Conservation (phyloP, 2,329 filamentous ascomycete species). For the Sclerotinia nivalis region DNA sequence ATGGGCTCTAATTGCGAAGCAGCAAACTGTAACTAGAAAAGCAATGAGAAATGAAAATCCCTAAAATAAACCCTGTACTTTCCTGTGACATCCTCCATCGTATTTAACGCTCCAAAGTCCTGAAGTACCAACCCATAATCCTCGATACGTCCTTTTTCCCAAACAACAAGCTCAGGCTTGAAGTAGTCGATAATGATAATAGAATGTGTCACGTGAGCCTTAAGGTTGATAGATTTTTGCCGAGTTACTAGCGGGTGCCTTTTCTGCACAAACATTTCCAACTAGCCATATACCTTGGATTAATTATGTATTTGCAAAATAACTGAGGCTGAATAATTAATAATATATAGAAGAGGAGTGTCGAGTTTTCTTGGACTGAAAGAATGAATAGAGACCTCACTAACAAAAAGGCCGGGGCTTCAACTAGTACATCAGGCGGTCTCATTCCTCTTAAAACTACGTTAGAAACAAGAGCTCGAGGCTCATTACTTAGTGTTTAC, state of each 20-base stretch:
- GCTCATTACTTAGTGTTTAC: slow-evolving; percentile 62
- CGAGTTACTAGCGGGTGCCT: slow-evolving; percentile 2
- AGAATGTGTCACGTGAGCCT: slow-evolving; percentile 4
- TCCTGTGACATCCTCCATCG: neutral
- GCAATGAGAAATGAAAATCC: slow-evolving; percentile 30
- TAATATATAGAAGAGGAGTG: neutral
- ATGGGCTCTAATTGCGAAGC: slow-evolving; percentile 27
- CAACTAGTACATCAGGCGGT: slow-evolving; percentile 5
- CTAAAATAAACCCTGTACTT: slow-evolving; percentile 9
- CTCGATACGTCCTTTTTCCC: neutral
- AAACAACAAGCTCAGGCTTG: neutral
- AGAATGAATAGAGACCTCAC: slow-evolving; percentile 1
- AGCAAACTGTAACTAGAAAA: slow-evolving; percentile 37
- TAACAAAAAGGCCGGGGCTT: neutral
- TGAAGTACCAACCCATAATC: no score
- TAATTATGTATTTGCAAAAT: no score
- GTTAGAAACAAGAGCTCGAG: slow-evolving; percentile 61
- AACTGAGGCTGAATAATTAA: neutral
- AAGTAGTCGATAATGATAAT: neutral
- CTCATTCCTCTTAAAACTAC: slow-evolving; percentile 65
- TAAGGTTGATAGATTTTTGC: neutral
- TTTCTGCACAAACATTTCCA: neutral
- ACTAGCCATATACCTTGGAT: neutral
- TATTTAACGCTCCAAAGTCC: neutral
- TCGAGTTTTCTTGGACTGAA: neutral